A percentile compares a stretch with the other conserved stretches of the same genome.
Conservation (phyloP, 345 rosid genomes). For the Trapa bicornis region DNA sequence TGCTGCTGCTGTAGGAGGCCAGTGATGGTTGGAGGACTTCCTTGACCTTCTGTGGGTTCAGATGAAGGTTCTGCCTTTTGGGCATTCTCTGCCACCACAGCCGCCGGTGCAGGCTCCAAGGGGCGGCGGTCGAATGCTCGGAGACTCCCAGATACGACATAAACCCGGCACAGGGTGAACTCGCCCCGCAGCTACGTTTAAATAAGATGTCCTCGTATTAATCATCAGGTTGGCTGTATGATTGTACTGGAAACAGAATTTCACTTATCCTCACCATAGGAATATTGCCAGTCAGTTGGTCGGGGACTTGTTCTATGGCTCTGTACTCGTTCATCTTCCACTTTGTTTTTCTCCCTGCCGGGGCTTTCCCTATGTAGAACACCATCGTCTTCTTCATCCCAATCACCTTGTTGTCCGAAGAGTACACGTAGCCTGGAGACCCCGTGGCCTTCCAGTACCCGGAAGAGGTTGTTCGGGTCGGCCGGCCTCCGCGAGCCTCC, state of each 20-base stretch:
- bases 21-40: slow-evolving; percentile 15
- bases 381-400: slow-evolving; percentile 91
- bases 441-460: slow-evolving; percentile 99
- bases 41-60: slow-evolving; percentile 19
- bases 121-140: slow-evolving; percentile 95
- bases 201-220: neutral
- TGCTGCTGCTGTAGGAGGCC: slow-evolving; percentile 5
- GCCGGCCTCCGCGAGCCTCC: slow-evolving; percentile 80
- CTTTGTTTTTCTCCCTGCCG: slow-evolving; percentile 67
- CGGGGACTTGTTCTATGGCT: slow-evolving; percentile 41
- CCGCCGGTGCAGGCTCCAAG: slow-evolving; percentile 11
- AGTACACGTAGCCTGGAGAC: slow-evolving; percentile 70
- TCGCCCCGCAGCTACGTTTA: slow-evolving; percentile 54
- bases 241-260: neutral
- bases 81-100: slow-evolving; percentile 8
- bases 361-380: slow-evolving; percentile 81
- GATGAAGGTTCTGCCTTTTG: slow-evolving; percentile 12
- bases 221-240: neutral
- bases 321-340: slow-evolving; percentile 96
- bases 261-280: slow-evolving; percentile 8
- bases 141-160: slow-evolving; percentile 55
- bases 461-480: slow-evolving; percentile 55
- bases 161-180: slow-evolving; percentile 77
- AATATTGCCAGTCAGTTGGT: neutral
- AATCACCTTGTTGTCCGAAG: slow-evolving; percentile 50